Evolutionary conservation across 2,329 filamentous ascomycete genomes (phyloP), one percentile per base, ranked within the genome.

Genomic region (Paraconiothyrium brasiliense): DNA sequence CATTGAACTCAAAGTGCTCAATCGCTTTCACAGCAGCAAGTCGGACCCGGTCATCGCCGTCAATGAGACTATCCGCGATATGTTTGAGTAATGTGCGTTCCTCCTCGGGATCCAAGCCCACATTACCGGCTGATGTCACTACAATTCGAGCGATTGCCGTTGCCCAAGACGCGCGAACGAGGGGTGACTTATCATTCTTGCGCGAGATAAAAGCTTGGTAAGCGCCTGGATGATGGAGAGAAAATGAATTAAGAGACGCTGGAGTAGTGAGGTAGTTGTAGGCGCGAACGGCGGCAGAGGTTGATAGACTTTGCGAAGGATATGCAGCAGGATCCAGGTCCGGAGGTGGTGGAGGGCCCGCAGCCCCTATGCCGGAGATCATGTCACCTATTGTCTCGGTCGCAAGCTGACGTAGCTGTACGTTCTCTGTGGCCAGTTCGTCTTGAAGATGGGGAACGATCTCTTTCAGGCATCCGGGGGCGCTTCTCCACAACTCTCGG

Each of bases 301-400:
- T 63, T 11, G 67, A 58, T 39, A 92, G 77, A 63, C 86, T 90
- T 51, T 90, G 82, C 4, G 91, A 90, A n/a, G 94, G 94, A 72
- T 96, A 97, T 34, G 91, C 90, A 24, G 91, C 87, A 13, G 94
- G 92, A 71, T 97, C 93, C 73, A 97, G 85, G 1, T 83, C 79
- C 10, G 90, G 87, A 7, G 88, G 81, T 14, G 91, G 87, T 16
- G 94, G 93, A 58, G 92, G 92, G 0, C 94, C 94, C 63, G 94
- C 93, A 63, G 94, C 92, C 54, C 94, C 94, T 75, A 98, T 96
- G 6, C 94, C 94, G 44, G 94, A 90, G 30, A 96, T 91, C 84
- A 99, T 94, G 74, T 98, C 94, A 57, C 96, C 95, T 43, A 99
- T 87, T 0, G 95, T 97, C 78, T 98, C 93, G 0, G 94, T 97